Percentiles rank a stretch among this genome's conserved stretches.
phyloP scores from a whole-genome alignment of 805 yeast species.

The Candida orba region DNA sequence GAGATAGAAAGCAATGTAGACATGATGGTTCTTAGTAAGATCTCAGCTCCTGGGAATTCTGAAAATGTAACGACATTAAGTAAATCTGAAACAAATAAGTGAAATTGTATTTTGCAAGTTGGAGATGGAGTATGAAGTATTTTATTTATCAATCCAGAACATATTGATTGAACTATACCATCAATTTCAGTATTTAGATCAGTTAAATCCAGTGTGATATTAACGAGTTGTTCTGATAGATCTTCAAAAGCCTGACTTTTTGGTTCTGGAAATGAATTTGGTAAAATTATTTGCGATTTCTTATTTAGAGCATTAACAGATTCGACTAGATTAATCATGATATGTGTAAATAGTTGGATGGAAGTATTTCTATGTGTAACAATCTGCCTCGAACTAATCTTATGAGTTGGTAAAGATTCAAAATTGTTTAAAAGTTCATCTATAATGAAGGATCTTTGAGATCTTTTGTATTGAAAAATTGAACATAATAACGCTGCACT shows the following conservation, averaged over 20 bases:
- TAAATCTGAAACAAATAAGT: slow-evolving; percentile 51
- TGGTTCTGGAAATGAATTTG: slow-evolving; percentile 3
- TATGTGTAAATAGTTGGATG: slow-evolving; percentile 41
- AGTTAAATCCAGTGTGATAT: slow-evolving; percentile 1
- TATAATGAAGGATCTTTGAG: slow-evolving; percentile 54
- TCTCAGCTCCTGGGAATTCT: slow-evolving; percentile 56
- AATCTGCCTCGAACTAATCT: slow-evolving; percentile 35
- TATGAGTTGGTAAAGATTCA: slow-evolving; percentile 41
- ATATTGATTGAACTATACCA: slow-evolving; percentile 7
- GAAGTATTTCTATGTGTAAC: slow-evolving; percentile 36
- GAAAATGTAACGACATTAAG: slow-evolving; percentile 42
- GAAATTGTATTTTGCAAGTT: slow-evolving; percentile 34
- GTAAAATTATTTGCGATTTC: slow-evolving; percentile 11
- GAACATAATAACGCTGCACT: slow-evolving; percentile 14
- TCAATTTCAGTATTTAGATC: slow-evolving; percentile 6
- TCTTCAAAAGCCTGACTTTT: slow-evolving; percentile 11
- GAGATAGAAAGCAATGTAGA: slow-evolving; percentile 34
- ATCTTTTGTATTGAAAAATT: slow-evolving; percentile 25
- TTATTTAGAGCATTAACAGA: slow-evolving; percentile 24
- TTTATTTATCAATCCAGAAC: slow-evolving; percentile 14
- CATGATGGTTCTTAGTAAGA: slow-evolving; percentile 38
- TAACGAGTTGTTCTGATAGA: slow-evolving; percentile 9
- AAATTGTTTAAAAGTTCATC: slow-evolving; percentile 51
- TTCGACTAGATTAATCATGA: slow-evolving; percentile 40
- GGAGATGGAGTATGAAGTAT: slow-evolving; percentile 28